These are phyloP conservation scores for Phialophora chinensis DNA, from an alignment of 2,329 filamentous ascomycete species.

Conservation along the genomic window DNA sequence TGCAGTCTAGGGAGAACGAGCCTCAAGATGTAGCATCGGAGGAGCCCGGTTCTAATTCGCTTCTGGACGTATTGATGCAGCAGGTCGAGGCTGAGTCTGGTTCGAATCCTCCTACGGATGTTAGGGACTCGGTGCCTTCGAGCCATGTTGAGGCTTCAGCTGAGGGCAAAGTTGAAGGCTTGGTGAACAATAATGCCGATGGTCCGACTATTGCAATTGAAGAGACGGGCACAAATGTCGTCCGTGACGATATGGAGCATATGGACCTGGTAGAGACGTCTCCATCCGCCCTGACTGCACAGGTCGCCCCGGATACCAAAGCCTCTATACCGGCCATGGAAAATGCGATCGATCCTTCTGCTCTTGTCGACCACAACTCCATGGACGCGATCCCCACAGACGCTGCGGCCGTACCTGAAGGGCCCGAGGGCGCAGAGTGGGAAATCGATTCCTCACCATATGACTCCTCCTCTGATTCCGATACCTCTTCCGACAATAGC, in stretches of 20 bases:
- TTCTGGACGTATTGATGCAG: conserved; percentile 38
- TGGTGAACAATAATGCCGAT: background rate
- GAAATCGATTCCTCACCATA: conserved; percentile 79
- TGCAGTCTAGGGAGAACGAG: background rate
- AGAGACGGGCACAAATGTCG: background rate
- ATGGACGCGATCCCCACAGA: conserved; percentile 20
- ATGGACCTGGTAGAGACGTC: background rate
- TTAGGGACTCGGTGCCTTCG: background rate
- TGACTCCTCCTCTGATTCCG: conserved; percentile 64
- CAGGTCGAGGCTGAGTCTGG: conserved; percentile 37
- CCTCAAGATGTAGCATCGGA: background rate
- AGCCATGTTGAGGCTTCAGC: background rate
- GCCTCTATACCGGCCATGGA: conserved; percentile 10
- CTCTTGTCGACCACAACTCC: background rate
- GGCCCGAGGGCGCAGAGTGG: conserved; percentile 74
- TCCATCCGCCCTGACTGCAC: background rate
- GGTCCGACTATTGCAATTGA: background rate
- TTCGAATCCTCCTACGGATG: conserved; percentile 1
- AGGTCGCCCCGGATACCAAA: conserved; percentile 13
- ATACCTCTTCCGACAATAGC: conserved; percentile 66
- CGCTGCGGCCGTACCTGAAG: conserved; percentile 40
- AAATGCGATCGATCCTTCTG: conserved; percentile 8
- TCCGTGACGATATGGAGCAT: background rate
- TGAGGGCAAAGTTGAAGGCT: background rate
- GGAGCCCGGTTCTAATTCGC: conserved; percentile 25